Base-by-base conservation (phyloP, 1,284 basidiomycete species). In the Spongiforma sp. region DNA sequence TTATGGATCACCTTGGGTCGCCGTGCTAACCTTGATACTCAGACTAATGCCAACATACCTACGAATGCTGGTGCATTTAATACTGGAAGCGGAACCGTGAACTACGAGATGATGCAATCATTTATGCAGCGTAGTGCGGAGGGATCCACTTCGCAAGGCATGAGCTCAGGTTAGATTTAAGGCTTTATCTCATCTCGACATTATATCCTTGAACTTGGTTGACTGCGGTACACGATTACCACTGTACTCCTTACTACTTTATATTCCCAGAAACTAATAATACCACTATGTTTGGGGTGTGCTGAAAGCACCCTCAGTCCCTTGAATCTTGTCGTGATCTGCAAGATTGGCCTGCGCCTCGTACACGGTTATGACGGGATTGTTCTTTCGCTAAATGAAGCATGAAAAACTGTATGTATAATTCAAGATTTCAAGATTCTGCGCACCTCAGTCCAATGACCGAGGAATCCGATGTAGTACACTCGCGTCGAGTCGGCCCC, bases 391-490 rank as follows among this genome's bases (percentile, higher is more conserved):
- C 90, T 93, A 54, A 34, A 61, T 19, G 14, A 30, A 26, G 34
- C 64, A 64, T 60, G 48, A 7, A 30, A 62, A 59, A 56, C 36
- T 6, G 63, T 59, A 50, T 53, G 46, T 17, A 43, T 26, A 17
- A 24, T 19, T 30, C 32, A 37, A 17, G n/a, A 43, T 36, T n/a
- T 26, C 39, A 26, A n/a, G 15, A 46, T 36, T 36, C 19, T n/a
- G 24, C 72, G 39, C 72, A 91, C 93, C 82, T 92, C 86, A 61
- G 84, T 86, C 88, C 91, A 94, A 59, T 86, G 83, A 4, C 93
- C 93, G n/a, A 93, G 78, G 73, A 94, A 90, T 12, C 93, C 92
- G 36, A 94, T 71, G 68, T 93, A 94, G 71, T 91, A 93, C 12
- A 94, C 79, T 24, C 85, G 81, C 3, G 84, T 86, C 0, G 82